Evolutionary conservation across 176 grass and related monocot species (phyloP).

Genomic region (Zea luxurians): DNA sequence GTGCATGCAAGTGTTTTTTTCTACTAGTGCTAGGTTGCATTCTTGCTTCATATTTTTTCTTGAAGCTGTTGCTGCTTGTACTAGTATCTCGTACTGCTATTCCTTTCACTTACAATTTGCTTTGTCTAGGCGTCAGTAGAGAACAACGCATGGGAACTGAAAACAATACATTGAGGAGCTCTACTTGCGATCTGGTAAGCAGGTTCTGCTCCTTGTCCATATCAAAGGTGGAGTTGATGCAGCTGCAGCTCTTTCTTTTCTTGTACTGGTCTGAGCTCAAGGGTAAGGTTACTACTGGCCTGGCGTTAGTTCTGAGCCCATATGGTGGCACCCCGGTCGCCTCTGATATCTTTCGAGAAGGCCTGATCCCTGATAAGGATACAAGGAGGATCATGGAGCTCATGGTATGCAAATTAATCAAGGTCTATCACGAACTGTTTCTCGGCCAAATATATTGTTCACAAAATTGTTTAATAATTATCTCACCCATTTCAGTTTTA

Average conservation of each 20-base stretch:
- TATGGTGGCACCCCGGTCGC: conserved; percentile 78
- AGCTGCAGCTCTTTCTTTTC: conserved; percentile 59
- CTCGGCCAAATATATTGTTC: background rate
- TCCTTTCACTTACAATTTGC: background rate
- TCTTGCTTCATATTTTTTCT: background rate
- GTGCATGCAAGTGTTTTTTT: background rate
- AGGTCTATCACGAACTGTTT: conserved; percentile 44
- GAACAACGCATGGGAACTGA: conserved; percentile 78
- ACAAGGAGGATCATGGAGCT: conserved; percentile 77
- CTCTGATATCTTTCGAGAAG: conserved; percentile 82
- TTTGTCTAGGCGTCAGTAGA: conserved; percentile 74
- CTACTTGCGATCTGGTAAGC: conserved; percentile 84
- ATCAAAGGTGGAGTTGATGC: conserved; percentile 93
- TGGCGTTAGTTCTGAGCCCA: conserved; percentile 84
- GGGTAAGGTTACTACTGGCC: conserved; percentile 65
- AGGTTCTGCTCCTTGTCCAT: conserved; percentile 77
- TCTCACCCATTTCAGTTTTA: background rate
- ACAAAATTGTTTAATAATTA: background rate
- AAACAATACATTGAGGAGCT: conserved; percentile 85
- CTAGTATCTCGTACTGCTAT: background rate
- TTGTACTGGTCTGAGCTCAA: conserved; percentile 82
- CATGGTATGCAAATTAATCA: conserved; percentile 82
- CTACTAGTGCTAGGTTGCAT: background rate
- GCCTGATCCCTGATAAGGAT: conserved; percentile 75
- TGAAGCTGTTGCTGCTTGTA: background rate